A percentile compares a stretch with the other conserved stretches of the same genome.
phyloP scores from a whole-genome alignment of 148 eudicot genomes.

The Amaranthus hypochondriacus region DNA sequence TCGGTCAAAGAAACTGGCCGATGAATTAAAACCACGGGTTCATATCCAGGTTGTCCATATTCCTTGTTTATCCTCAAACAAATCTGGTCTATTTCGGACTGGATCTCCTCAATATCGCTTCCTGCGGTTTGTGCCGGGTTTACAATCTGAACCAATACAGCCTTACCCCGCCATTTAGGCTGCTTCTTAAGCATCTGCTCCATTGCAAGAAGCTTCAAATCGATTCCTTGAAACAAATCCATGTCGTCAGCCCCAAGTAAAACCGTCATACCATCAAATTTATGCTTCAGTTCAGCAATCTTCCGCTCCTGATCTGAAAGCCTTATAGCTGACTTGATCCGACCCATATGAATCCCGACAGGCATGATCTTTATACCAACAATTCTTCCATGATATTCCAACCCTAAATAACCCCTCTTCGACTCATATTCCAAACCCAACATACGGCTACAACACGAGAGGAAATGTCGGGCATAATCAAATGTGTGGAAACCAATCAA shows the following conservation, averaged over 20 bases:
- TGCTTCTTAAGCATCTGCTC: conserved; percentile 37
- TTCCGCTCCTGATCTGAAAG: conserved; percentile 27
- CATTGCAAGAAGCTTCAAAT: conserved; percentile 39
- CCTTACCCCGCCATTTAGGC: conserved; percentile 32
- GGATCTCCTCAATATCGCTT: conserved; percentile 17
- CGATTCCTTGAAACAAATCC: conserved; percentile 40
- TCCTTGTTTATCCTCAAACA: conserved; percentile 32
- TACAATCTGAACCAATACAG: conserved; percentile 37
- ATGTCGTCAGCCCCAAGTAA: conserved; percentile 40
- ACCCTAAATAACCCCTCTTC: conserved; percentile 39
- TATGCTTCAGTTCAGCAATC: conserved; percentile 26
- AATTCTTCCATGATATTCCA: conserved; percentile 46
- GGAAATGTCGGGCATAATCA: conserved; percentile 46
- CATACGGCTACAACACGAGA: conserved; percentile 48
- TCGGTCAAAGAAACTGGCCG: conserved; percentile 25
- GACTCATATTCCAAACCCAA: conserved; percentile 46
- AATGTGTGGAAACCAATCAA: conserved; percentile 46
- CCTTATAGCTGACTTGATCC: conserved; percentile 30
- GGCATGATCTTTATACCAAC: conserved; percentile 49
- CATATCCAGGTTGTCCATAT: conserved; percentile 34
- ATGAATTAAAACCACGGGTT: conserved; percentile 33
- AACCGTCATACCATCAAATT: conserved; percentile 34
- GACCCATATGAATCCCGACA: conserved; percentile 39
- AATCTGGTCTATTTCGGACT: conserved; percentile 32
- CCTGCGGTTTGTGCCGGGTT: conserved; percentile 30